Base-by-base conservation (phyloP, 768 basidiomycete genomes). In the Jaapia argillacea region DNA sequence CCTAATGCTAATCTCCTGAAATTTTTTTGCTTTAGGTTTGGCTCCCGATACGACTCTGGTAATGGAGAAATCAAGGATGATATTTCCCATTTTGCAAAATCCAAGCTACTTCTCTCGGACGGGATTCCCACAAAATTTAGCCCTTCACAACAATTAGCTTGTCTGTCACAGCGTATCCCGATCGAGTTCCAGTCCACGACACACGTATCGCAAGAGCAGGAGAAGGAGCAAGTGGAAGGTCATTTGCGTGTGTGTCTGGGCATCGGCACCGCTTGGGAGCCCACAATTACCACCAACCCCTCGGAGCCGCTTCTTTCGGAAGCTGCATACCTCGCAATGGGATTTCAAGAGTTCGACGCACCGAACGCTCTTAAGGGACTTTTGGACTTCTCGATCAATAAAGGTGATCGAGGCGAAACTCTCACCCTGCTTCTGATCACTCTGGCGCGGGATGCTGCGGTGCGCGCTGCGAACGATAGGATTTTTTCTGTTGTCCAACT, bases 301-400 rank as follows among this genome's bases (percentile, higher is more conserved):
- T 61, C 59, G 1, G 59, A 61, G 45, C 59, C 60, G 10, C 28
- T 59, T 20, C 49, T 62, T 12, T 52, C 56, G 1, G 59, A 60
- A 47, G 59, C 56, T n/a, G 50, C 59, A 10, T 51, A 35, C 40
- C 13, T 21, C 7, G 21, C 51, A 33, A 53, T 54, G 53, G 25
- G 24, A 18, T 18, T 20, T 6, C 6, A 31, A 4, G 31, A 41
- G 20, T 46, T 51, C 36, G 44, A 52, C 36, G 26, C 44, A 16
- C 43, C 43, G 22, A n/a, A 41, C 6, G 25, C 36, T n/a, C 33
- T 46, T 13, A 7, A 26, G 21, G 21, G 42, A n/a, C 36, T 45
- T 12, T 4, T 49, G 13, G 26, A 18, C 4, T 6, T 14, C 18
- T 10, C 10, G 10, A 16, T 33, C 10, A 10, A 33, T 33, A 10